A percentile compares a stretch with the other conserved stretches of the same genome.
Evolutionary conservation across 2,329 filamentous ascomycete genomes (phyloP).

Genomic region (Decorospora gaudefroyi): DNA sequence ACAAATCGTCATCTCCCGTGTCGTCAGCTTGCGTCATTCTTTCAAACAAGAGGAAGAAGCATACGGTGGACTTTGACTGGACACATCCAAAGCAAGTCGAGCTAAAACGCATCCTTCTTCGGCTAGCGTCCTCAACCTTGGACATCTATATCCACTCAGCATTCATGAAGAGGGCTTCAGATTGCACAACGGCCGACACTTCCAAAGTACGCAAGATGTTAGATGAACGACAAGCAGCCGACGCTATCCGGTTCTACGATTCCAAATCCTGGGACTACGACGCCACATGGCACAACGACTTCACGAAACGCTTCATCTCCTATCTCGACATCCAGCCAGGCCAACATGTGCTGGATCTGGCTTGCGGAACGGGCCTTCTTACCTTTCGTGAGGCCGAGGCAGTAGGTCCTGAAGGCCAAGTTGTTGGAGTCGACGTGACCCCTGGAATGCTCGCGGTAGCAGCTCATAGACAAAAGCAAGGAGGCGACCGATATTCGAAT

Average conservation of each 20-base stretch:
- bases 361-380: conserved; percentile 54
- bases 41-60: conserved; percentile 1
- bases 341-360: conserved; percentile 52
- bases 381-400: conserved; percentile 47
- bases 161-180: not conserved
- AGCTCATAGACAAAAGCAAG: conserved; percentile 32
- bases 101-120: conserved; percentile 6
- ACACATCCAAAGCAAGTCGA: conserved; percentile 7
- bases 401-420: conserved; percentile 46
- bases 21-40: not conserved
- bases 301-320: conserved; percentile 48
- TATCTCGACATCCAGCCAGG: conserved; percentile 41
- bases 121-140: not conserved
- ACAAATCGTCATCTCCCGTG: not conserved
- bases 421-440: conserved; percentile 51
- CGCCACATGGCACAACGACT: conserved; percentile 49
- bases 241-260: conserved; percentile 45
- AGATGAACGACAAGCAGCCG: conserved; percentile 31
- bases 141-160: not conserved
- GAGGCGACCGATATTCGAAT: conserved; percentile 37
- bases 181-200: not conserved
- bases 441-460: conserved; percentile 50
- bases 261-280: conserved; percentile 47
- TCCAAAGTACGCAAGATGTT: conserved; percentile 14
- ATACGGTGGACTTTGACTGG: conserved; percentile 5